Percentiles rank a stretch among this genome's conserved stretches.
Evolutionary conservation across 2,329 filamentous ascomycete species (phyloP).

Genomic region (Phialophora chinensis): DNA sequence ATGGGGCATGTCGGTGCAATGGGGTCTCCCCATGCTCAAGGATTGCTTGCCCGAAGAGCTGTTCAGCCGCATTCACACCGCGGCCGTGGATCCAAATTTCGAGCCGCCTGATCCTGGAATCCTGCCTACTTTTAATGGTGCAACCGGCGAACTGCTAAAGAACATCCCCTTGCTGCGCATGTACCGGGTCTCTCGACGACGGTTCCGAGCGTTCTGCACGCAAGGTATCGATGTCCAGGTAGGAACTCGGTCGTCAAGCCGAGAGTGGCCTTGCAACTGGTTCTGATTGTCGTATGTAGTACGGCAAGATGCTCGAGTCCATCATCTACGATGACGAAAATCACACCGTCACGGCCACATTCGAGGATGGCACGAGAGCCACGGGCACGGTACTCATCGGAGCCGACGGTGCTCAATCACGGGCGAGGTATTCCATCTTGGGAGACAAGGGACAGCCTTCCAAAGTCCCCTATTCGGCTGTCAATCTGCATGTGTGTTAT

Average conservation of each 20-base stretch:
- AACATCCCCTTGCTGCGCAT: constrained; percentile 25
- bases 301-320: constrained; percentile 33
- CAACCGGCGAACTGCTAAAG: constrained; percentile 31
- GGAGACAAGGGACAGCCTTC: constrained; percentile 35
- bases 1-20: constrained; percentile 47
- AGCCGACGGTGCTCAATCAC: constrained; percentile 41
- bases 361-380: constrained; percentile 34
- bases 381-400: constrained; percentile 39
- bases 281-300: constrained; percentile 22
- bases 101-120: constrained; percentile 38
- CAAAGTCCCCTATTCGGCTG: constrained; percentile 36
- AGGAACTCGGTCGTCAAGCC: background rate
- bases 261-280: background rate
- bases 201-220: constrained; percentile 23
- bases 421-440: constrained; percentile 31
- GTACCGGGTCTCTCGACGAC: constrained; percentile 28
- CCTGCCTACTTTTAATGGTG: constrained; percentile 27
- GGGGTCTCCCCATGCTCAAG: constrained; percentile 40
- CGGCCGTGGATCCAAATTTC: constrained; percentile 42
- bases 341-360: constrained; percentile 30
- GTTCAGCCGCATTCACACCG: constrained; percentile 41
- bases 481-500: constrained; percentile 40
- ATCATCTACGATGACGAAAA: constrained; percentile 35
- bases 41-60: constrained; percentile 39
- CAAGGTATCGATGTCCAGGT: constrained; percentile 32